Conservation (phyloP, 192 early-diverging fungal species). For the Podochytrium sp. region DNA sequence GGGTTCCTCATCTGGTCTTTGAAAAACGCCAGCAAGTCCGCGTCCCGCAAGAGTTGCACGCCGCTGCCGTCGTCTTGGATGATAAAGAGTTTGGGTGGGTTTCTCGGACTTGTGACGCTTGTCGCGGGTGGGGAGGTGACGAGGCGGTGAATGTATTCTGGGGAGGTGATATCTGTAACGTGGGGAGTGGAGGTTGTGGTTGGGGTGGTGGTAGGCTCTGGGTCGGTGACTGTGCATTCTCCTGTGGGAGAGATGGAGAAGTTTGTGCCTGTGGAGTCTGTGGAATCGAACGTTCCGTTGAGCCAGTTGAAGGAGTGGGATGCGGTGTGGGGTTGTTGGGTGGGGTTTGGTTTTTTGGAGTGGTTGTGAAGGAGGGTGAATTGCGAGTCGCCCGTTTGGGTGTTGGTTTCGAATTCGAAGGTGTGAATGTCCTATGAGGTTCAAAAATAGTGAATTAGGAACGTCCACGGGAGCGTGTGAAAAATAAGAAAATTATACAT, state of each 20-base stretch:
- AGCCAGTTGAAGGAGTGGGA: slow-evolving; percentile 41
- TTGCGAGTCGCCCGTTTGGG: neutral
- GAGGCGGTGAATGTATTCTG: too few species aligned
- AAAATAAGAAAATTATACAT: neutral
- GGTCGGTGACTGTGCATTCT: neutral
- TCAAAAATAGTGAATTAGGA: neutral
- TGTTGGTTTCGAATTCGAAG: slow-evolving; percentile 9
- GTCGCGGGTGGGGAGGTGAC: too few species aligned
- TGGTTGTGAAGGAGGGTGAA: neutral
- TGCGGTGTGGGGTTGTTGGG: too few species aligned
- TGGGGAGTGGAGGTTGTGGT: neutral
- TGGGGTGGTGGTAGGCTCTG: neutral
- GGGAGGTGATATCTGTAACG: neutral
- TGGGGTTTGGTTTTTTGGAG: neutral
- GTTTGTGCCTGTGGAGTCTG: slow-evolving; percentile 15
- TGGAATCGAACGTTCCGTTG: slow-evolving; percentile 27
- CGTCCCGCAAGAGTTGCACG: slow-evolving; percentile 39
- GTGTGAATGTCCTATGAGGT: slow-evolving; percentile 10
- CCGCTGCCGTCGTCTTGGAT: slow-evolving; percentile 40
- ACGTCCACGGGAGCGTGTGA: neutral
- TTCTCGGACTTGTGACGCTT: neutral
- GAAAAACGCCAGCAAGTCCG: slow-evolving; percentile 41
- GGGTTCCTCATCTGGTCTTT: slow-evolving; percentile 28
- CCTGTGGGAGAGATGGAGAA: slow-evolving; percentile 17
- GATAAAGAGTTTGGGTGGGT: slow-evolving; percentile 43